Conservation (phyloP, 495 filamentous ascomycete species). For the Evansstolkia leycettana region DNA sequence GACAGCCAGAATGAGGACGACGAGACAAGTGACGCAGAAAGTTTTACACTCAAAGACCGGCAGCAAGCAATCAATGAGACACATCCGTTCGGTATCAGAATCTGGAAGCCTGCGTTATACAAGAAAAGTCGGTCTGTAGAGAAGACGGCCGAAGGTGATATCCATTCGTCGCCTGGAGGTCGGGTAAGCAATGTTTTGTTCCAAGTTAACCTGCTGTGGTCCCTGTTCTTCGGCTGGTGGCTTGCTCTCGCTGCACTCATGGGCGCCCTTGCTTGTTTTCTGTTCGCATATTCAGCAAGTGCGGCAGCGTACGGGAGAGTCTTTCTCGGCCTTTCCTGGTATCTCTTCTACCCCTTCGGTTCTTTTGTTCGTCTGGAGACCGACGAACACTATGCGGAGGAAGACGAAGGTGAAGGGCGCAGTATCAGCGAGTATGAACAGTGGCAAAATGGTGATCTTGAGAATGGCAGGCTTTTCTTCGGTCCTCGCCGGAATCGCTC, state of each 20-base stretch:
- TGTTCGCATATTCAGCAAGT: conserved; percentile 67
- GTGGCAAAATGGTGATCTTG: conserved; percentile 95
- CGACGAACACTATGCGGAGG: conserved; percentile 88
- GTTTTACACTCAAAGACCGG: conserved; percentile 71
- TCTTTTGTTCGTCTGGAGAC: conserved; percentile 87
- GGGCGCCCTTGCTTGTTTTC: conserved; percentile 64
- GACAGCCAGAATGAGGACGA: conserved; percentile 34
- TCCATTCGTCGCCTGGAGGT: conserved; percentile 88
- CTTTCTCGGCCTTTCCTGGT: conserved; percentile 71
- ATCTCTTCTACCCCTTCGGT: conserved; percentile 92
- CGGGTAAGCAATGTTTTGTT: conserved; percentile 72
- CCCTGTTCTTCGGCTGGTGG: conserved; percentile 94
- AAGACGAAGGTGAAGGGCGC: conserved; percentile 97
- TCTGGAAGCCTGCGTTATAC: conserved; percentile 98
- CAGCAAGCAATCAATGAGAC: conserved; percentile 98
- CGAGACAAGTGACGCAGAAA: conserved; percentile 64
- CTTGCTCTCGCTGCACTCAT: conserved; percentile 63
- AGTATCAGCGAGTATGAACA: conserved; percentile 99
- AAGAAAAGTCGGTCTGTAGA: conserved; percentile 96
- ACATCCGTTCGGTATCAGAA: conserved; percentile 94
- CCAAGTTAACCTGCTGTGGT: conserved; percentile 84
- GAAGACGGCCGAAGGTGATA: conserved; percentile 91
- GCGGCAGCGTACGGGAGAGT: conserved; percentile 79
- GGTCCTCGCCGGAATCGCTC: conserved; percentile 69
- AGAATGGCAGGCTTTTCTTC: conserved; percentile 92